Conservation (phyloP, 805 yeast species). For the Torulaspora delbrueckii region DNA sequence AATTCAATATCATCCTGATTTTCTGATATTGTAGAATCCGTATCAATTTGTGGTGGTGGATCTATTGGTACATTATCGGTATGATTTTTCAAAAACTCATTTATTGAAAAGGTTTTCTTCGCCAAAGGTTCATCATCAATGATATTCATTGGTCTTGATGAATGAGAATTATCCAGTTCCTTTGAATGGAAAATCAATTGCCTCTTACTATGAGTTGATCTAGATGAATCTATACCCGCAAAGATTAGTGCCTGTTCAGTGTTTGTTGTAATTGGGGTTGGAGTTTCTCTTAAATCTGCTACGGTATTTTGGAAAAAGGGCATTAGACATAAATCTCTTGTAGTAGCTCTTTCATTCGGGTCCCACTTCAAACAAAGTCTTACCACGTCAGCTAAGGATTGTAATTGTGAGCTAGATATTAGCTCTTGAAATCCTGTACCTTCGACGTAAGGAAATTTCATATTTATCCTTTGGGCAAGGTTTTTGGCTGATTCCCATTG, state of each 20-base stretch:
- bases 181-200: slow-evolving; percentile 17
- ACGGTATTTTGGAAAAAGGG: slow-evolving; percentile 51
- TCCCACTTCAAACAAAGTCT: slow-evolving; percentile 64
- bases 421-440: slow-evolving; percentile 48
- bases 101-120: slow-evolving; percentile 4
- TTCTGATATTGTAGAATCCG: slow-evolving; percentile 16
- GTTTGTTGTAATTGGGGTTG: slow-evolving; percentile 13
- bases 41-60: slow-evolving; percentile 7
- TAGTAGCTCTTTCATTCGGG: slow-evolving; percentile 59
- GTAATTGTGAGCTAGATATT: slow-evolving; percentile 43
- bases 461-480: slow-evolving; percentile 51
- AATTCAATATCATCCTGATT: slow-evolving; percentile 16
- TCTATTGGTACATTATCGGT: slow-evolving; percentile 7
- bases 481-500: slow-evolving; percentile 61
- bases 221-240: slow-evolving; percentile 20
- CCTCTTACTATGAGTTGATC: slow-evolving; percentile 9
- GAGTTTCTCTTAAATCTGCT: slow-evolving; percentile 4
- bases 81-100: slow-evolving; percentile 9
- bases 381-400: slow-evolving; percentile 38
- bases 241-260: slow-evolving; percentile 27
- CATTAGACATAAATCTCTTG: slow-evolving; percentile 44
- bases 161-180: slow-evolving; percentile 3
- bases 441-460: slow-evolving; percentile 49
- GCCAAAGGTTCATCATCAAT: neutral
- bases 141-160: slow-evolving; percentile 1